A percentile compares a stretch with the other conserved stretches of the same genome.
Evolutionary conservation across 2,329 filamentous ascomycete genomes (phyloP).

Genomic region (Aspergillus fructus): DNA sequence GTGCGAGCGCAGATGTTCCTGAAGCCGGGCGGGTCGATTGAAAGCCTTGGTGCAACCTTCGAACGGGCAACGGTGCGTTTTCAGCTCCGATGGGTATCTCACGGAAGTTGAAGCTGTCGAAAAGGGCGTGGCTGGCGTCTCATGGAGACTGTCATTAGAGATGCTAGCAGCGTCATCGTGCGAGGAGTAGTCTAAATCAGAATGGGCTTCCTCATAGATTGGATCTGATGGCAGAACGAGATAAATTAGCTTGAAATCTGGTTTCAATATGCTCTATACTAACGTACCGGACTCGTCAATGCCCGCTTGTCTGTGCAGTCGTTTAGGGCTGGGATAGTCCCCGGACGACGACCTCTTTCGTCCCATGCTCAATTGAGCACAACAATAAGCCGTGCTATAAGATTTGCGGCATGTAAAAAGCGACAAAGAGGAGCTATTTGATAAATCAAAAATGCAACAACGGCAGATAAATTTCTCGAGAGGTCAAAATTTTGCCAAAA

Average conservation of each 20-base stretch:
- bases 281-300: constrained; percentile 31
- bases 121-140: constrained; percentile 52
- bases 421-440: not conserved
- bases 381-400: not conserved
- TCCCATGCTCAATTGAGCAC: constrained; percentile 29
- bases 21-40: constrained; percentile 78
- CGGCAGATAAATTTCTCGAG: constrained; percentile 12
- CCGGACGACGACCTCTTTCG: constrained; percentile 36
- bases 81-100: constrained; percentile 64
- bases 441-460: constrained; percentile 10
- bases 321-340: constrained; percentile 28
- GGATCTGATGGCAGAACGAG: constrained; percentile 24
- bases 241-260: not conserved
- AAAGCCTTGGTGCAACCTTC: constrained; percentile 77
- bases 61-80: constrained; percentile 74
- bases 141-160: constrained; percentile 33
- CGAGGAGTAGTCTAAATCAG: constrained; percentile 33
- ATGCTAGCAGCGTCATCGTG: constrained; percentile 29
- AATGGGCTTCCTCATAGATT: constrained; percentile 33
- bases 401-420: not conserved
- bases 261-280: constrained; percentile 3
- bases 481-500: constrained; percentile 32
- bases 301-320: constrained; percentile 29
- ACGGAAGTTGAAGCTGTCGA: constrained; percentile 50
- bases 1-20: constrained; percentile 79